Base-by-base conservation (phyloP, 768 basidiomycete species). In the Rhodotorula sphaerocarpa region DNA sequence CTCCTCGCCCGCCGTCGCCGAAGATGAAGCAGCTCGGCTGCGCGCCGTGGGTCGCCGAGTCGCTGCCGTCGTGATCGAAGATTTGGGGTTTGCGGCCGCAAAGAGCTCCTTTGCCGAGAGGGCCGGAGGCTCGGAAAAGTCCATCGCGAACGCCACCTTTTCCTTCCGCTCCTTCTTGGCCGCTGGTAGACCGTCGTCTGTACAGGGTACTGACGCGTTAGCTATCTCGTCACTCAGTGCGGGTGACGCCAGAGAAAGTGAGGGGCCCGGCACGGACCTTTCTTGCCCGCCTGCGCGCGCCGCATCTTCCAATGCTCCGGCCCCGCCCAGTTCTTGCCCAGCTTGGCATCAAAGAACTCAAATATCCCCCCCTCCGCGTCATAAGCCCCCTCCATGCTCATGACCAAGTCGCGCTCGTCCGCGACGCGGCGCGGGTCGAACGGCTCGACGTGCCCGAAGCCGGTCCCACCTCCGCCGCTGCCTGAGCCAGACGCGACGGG, bases 231-330 rank as follows among this genome's bases (percentile, higher is more conserved):
- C 30, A 18, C 28, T 18, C 16, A 34, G 14, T 48, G 43, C 9
- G 23, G n/a, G 3, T 11, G 23, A 31, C 20, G n/a, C n/a, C 1
- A 10, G 57, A 11, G 10, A 18, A 7, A 43, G 30, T 3, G 41
- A 9, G 30, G 12, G 9, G 9, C 27, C 28, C 31, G 21, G 42
- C 31, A 47, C 56, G 48, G 16, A 64, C 63, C 57, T 45, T 64
- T 59, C 48, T 50, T 50, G 20, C 28, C 57, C 25, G 36, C 63
- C 36, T 15, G 44, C 20, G 55, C 47, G 28, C 66, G 50, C 34
- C 87, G 79, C 72, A 97, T 75, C 74, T 93, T 97, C 93, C 95
- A 99, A 73, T 99, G 95, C 75, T 97, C 90, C 12, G 92, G 92
- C 0, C 95, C 95, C 6, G 95, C 95, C 95, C 95, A 99, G 70